Conservation (phyloP, 257 asterid genomes). For the Penstemon barbatus region DNA sequence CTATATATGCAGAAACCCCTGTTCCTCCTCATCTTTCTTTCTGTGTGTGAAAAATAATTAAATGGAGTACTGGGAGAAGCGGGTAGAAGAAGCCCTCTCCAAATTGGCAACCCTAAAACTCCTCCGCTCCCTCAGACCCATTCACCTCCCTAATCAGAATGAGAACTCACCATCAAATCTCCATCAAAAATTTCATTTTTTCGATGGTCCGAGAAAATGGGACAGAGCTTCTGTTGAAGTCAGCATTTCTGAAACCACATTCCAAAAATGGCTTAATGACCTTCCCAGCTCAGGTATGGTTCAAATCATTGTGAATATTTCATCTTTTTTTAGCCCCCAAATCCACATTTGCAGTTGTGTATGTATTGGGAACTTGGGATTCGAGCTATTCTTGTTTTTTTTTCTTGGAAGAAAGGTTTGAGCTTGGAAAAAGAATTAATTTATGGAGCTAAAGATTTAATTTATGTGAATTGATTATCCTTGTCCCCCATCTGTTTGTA, state of each 20-base stretch:
- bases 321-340: neutral
- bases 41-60: constrained; percentile 39
- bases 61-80: constrained; percentile 55
- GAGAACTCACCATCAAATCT: constrained; percentile 19
- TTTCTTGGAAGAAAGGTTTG: neutral
- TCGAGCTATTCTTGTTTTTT: neutral
- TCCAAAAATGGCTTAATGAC: constrained; percentile 75
- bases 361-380: neutral
- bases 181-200: constrained; percentile 30
- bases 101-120: constrained; percentile 62
- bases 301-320: neutral
- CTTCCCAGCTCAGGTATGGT: constrained; percentile 75
- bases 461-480: neutral
- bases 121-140: constrained; percentile 87
- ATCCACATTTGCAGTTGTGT: neutral
- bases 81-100: constrained; percentile 71
- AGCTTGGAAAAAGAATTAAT: neutral
- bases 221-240: constrained; percentile 87
- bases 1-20: constrained; percentile 8
- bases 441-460: neutral
- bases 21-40: neutral
- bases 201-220: constrained; percentile 66
- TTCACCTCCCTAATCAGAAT: constrained; percentile 44
- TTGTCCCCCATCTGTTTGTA: neutral
- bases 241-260: constrained; percentile 68